phyloP scores from a whole-genome alignment of 805 yeast genomes.

The Sugiyamaella marilandica region DNA sequence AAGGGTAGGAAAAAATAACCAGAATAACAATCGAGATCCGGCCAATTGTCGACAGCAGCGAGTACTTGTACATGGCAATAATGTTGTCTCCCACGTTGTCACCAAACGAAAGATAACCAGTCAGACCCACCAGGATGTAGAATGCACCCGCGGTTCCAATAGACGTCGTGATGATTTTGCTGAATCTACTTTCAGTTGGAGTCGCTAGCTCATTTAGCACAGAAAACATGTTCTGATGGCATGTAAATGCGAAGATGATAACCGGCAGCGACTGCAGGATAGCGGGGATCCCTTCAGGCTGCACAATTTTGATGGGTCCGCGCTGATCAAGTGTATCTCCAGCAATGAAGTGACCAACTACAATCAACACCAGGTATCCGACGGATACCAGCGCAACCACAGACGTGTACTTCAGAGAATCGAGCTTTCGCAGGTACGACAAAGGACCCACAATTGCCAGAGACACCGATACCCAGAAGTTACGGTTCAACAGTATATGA shows the following conservation, averaged over 20 bases:
- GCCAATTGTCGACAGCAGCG: slow-evolving; percentile 68
- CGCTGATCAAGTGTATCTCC: slow-evolving; percentile 49
- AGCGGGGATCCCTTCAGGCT: slow-evolving; percentile 40
- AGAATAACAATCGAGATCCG: slow-evolving; percentile 72
- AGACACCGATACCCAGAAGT: slow-evolving; percentile 44
- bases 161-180: slow-evolving; percentile 47
- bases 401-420: slow-evolving; percentile 81
- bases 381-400: slow-evolving; percentile 78
- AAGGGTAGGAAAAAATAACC: slow-evolving; percentile 80
- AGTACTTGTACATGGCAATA: slow-evolving; percentile 66
- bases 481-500: slow-evolving; percentile 28
- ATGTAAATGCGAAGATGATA: slow-evolving; percentile 89
- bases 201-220: slow-evolving; percentile 74
- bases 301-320: slow-evolving; percentile 47
- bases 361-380: slow-evolving; percentile 67
- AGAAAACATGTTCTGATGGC: slow-evolving; percentile 93
- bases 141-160: slow-evolving; percentile 56
- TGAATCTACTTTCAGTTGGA: slow-evolving; percentile 44
- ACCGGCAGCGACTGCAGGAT: slow-evolving; percentile 80
- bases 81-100: slow-evolving; percentile 73
- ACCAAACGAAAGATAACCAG: slow-evolving; percentile 88
- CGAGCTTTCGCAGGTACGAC: slow-evolving; percentile 68
- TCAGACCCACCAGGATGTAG: slow-evolving; percentile 67
- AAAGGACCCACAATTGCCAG: slow-evolving; percentile 54
- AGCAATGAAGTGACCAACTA: slow-evolving; percentile 60